These are phyloP conservation scores for Graphilbum sp. DNA, from an alignment of 2,329 filamentous ascomycete genomes.

Conservation along the genomic window DNA sequence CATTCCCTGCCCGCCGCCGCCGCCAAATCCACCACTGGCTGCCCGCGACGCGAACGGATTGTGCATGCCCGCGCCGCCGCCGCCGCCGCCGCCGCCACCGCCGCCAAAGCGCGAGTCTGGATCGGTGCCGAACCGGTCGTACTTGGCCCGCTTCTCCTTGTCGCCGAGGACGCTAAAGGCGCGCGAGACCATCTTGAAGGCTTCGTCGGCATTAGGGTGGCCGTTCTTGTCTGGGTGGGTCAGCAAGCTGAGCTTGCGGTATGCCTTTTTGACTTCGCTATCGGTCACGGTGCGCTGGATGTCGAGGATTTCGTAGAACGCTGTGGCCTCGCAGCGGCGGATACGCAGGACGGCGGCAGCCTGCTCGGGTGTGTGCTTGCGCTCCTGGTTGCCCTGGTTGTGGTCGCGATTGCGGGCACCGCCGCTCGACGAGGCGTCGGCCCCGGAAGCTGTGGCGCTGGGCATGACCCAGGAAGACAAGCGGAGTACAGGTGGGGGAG, in stretches of 20 bases:
- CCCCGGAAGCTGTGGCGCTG: slow-evolving; percentile 37
- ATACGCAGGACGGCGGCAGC: slow-evolving; percentile 84
- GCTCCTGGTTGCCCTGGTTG: slow-evolving; percentile 60
- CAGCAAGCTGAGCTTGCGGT: slow-evolving; percentile 81
- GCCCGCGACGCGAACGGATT: slow-evolving; percentile 7
- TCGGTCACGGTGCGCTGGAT: slow-evolving; percentile 53
- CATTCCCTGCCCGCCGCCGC: slow-evolving; percentile 25
- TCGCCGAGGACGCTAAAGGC: slow-evolving; percentile 91
- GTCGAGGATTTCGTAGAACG: slow-evolving; percentile 89
- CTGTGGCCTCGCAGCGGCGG: slow-evolving; percentile 64
- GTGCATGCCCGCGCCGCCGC: slow-evolving; percentile 20
- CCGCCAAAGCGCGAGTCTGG: slow-evolving; percentile 74
- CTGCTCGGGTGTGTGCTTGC: slow-evolving; percentile 75
- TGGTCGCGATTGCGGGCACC: slow-evolving; percentile 40
- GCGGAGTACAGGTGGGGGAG: no score
- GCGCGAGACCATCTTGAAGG: slow-evolving; percentile 93
- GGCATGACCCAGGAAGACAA: slow-evolving; percentile 18
- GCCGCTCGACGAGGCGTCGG: slow-evolving; percentile 24
- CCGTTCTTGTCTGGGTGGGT: slow-evolving; percentile 99
- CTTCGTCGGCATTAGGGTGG: slow-evolving; percentile 86
- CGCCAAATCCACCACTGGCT: slow-evolving; percentile 17
- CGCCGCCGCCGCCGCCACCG: slow-evolving; percentile 24
- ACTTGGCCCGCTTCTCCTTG: slow-evolving; percentile 80
- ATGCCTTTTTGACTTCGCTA: slow-evolving; percentile 89
- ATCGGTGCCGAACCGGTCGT: slow-evolving; percentile 77